Percentiles rank a stretch among this genome's conserved stretches.
Conservation (phyloP, 352 stramenopile species). For the Globisporangium nagaii region DNA sequence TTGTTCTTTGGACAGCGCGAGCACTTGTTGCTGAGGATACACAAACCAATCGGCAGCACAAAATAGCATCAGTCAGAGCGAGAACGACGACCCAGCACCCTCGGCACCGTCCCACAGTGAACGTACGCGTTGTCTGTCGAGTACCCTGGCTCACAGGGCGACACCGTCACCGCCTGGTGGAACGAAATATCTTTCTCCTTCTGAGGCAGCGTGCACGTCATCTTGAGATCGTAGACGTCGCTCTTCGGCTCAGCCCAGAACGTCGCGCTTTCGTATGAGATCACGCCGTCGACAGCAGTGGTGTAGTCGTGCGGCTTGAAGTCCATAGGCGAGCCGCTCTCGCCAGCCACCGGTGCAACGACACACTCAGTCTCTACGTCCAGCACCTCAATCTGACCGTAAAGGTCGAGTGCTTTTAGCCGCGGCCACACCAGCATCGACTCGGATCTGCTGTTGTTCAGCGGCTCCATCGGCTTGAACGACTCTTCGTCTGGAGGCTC, state of each 20-base stretch:
- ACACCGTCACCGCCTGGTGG: slow-evolving; percentile 20
- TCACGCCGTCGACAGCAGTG: slow-evolving; percentile 23
- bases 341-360: slow-evolving; percentile 3
- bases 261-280: slow-evolving; percentile 31
- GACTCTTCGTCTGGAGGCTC: slow-evolving; percentile 48
- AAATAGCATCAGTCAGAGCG: neutral
- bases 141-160: slow-evolving; percentile 39
- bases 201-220: slow-evolving; percentile 36
- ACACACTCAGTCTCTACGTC: slow-evolving; percentile 41
- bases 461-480: slow-evolving; percentile 21
- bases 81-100: neutral
- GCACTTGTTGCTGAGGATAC: slow-evolving; percentile 35
- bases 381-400: slow-evolving; percentile 56
- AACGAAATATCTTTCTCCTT: slow-evolving; percentile 25
- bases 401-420: slow-evolving; percentile 51
- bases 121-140: slow-evolving; percentile 34
- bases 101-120: neutral
- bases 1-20: slow-evolving; percentile 38
- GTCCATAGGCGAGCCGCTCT: slow-evolving; percentile 7
- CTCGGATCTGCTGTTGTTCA: slow-evolving; percentile 23
- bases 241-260: slow-evolving; percentile 24
- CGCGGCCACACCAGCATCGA: slow-evolving; percentile 38
- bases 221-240: slow-evolving; percentile 26
- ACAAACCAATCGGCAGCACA: neutral
- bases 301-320: slow-evolving; percentile 30